These are phyloP conservation scores for Zoysia japonica DNA, from an alignment of 176 grass and related monocot species.

Conservation along the genomic window DNA sequence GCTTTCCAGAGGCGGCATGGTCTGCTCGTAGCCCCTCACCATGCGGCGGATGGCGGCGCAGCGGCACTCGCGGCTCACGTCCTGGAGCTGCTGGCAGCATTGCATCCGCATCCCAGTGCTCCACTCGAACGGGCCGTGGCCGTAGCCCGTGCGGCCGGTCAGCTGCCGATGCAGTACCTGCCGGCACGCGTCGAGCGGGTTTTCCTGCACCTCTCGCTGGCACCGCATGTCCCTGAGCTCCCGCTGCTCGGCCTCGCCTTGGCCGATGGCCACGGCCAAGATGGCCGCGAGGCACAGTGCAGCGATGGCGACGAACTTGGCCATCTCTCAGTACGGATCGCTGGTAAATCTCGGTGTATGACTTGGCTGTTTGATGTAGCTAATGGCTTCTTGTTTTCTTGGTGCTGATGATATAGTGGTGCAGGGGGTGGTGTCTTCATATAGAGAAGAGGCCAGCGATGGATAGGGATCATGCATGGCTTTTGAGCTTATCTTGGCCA, in stretches of 20 bases:
- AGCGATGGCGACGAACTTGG: slow-evolving; percentile 18
- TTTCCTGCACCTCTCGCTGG: slow-evolving; percentile 37
- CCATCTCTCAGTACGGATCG: slow-evolving; percentile 20
- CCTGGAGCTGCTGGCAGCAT: slow-evolving; percentile 52
- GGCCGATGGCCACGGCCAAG: slow-evolving; percentile 14
- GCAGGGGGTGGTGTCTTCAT: background rate
- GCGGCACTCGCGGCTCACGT: slow-evolving; percentile 39
- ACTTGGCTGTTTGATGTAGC: background rate
- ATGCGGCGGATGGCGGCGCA: slow-evolving; percentile 51
- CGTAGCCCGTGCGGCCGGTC: background rate
- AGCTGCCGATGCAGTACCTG: slow-evolving; percentile 32
- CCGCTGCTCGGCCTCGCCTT: slow-evolving; percentile 6
- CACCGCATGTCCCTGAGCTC: slow-evolving; percentile 29
- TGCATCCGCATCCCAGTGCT: slow-evolving; percentile 18
- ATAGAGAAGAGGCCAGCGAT: slow-evolving; percentile 5
- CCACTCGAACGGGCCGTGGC: background rate
- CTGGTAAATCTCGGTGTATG: background rate
- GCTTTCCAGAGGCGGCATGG: slow-evolving; percentile 17
- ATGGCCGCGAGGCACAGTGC: slow-evolving; percentile 23
- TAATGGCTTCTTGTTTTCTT: background rate
- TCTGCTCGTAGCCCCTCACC: slow-evolving; percentile 37
- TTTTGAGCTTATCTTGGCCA: slow-evolving; percentile 5
- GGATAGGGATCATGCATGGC: background rate
- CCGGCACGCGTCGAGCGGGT: slow-evolving; percentile 40
- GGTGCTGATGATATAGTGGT: background rate